Percentiles rank a stretch among this genome's conserved stretches.
These are phyloP conservation scores for Colletotrichum euphorbiae DNA, from an alignment of 2,329 filamentous ascomycete species.

Conservation along the genomic window DNA sequence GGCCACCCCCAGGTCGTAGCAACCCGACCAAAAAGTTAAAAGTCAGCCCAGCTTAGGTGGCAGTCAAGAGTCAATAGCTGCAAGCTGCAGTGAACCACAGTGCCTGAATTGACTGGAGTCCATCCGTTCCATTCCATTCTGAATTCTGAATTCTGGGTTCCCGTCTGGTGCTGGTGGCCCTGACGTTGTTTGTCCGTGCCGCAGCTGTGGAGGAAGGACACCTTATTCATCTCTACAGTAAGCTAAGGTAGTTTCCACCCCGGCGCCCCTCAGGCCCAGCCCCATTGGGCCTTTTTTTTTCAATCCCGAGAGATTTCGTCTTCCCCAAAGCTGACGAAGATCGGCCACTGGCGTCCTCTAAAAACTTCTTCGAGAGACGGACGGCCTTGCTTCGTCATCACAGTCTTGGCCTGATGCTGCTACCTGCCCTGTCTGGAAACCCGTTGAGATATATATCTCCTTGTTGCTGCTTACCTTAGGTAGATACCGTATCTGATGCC, in stretches of 20 bases:
- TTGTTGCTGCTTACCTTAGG: too few species aligned
- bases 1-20: not conserved
- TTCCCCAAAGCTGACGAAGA: constrained; percentile 21
- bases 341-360: constrained; percentile 1
- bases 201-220: constrained; percentile 12
- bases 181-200: constrained; percentile 4
- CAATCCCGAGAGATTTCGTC: not conserved
- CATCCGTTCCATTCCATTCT: too few species aligned
- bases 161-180: not conserved
- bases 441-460: constrained; percentile 20
- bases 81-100: constrained; percentile 6
- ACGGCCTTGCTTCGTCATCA: constrained; percentile 23
- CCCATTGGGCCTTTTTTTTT: constrained; percentile 7
- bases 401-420: constrained; percentile 22
- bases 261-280: constrained; percentile 15
- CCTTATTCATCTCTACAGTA: constrained; percentile 22
- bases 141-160: not conserved
- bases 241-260: constrained; percentile 26
- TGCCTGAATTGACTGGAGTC: not conserved
- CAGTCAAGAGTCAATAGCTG: too few species aligned
- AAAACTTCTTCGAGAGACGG: not conserved
- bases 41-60: too few species aligned
- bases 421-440: constrained; percentile 32
- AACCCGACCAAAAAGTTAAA: too few species aligned
- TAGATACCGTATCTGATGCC: too few species aligned